Conservation (phyloP, 179 eudicot genomes). For the Beta macrorhiza region DNA sequence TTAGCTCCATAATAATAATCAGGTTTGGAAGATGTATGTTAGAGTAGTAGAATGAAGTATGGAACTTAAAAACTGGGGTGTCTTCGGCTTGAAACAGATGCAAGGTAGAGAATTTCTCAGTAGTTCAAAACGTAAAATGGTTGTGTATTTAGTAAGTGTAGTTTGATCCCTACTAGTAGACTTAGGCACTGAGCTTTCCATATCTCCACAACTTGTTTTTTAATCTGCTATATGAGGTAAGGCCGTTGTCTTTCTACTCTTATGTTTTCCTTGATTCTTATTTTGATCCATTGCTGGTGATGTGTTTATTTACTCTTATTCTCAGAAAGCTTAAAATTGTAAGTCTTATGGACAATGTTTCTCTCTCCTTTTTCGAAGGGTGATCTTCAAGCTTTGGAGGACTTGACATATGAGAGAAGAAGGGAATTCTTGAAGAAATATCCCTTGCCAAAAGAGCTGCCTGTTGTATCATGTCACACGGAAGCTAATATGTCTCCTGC, state of each 20-base stretch:
- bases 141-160: not conserved
- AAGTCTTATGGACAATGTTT: not conserved
- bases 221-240: not conserved
- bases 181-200: no score
- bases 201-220: not conserved
- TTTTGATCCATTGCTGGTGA: not conserved
- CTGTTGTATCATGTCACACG: conserved; percentile 84
- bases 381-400: conserved; percentile 89
- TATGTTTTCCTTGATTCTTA: not conserved
- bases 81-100: not conserved
- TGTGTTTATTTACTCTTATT: not conserved
- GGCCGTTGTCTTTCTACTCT: not conserved
- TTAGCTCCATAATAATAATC: not conserved
- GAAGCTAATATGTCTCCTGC: conserved; percentile 83
- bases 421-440: conserved; percentile 64
- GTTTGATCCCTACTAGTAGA: no score
- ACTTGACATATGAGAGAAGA: conserved; percentile 78
- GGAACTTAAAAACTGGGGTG: not conserved
- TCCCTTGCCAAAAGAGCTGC: conserved; percentile 72
- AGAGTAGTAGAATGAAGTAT: no score
- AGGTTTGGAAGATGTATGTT: no score
- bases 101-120: not conserved
- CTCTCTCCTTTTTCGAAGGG: conserved; percentile 48
- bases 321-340: not conserved
- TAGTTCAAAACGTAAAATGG: not conserved